Percentiles rank a stretch among this genome's conserved stretches.
Conservation (phyloP, 257 asterid genomes). For the Verbena officinalis region DNA sequence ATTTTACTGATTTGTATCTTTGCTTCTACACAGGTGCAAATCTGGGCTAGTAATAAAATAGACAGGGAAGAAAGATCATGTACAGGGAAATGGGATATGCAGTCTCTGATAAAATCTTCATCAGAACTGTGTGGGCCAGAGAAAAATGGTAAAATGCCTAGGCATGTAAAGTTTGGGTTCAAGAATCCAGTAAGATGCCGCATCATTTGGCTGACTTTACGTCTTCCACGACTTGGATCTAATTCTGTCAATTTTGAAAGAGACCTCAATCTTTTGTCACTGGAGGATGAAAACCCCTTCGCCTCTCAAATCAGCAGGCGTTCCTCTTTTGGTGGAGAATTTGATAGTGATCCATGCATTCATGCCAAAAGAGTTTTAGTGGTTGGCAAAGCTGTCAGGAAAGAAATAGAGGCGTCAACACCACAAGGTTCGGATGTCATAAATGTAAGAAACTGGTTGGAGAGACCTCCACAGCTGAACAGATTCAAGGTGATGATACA, state of each 20-base stretch:
- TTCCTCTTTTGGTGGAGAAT: slow-evolving; percentile 86
- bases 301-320: slow-evolving; percentile 66
- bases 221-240: slow-evolving; percentile 78
- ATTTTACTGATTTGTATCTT: slow-evolving; percentile 12
- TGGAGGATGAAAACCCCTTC: slow-evolving; percentile 94
- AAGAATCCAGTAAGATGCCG: slow-evolving; percentile 86
- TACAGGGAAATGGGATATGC: slow-evolving; percentile 93
- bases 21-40: slow-evolving; percentile 70
- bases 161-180: slow-evolving; percentile 82
- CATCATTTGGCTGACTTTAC: slow-evolving; percentile 83
- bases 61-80: slow-evolving; percentile 85
- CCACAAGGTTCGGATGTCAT: slow-evolving; percentile 65
- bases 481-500: slow-evolving; percentile 79
- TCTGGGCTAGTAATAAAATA: slow-evolving; percentile 88
- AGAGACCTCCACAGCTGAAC: slow-evolving; percentile 71
- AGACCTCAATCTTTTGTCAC: slow-evolving; percentile 64
- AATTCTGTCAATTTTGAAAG: slow-evolving; percentile 74
- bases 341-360: slow-evolving; percentile 77
- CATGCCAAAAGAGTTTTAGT: slow-evolving; percentile 87
- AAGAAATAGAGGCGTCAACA: slow-evolving; percentile 57
- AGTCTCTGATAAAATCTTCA: slow-evolving; percentile 66
- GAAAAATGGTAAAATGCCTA: slow-evolving; percentile 61
- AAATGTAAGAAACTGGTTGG: slow-evolving; percentile 83
- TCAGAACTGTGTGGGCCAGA: slow-evolving; percentile 86
- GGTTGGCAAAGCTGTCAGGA: slow-evolving; percentile 61